Percentiles rank a stretch among this genome's conserved stretches.
phyloP scores from a whole-genome alignment of 2,329 filamentous ascomycete genomes.

The Cladosporium velox region DNA sequence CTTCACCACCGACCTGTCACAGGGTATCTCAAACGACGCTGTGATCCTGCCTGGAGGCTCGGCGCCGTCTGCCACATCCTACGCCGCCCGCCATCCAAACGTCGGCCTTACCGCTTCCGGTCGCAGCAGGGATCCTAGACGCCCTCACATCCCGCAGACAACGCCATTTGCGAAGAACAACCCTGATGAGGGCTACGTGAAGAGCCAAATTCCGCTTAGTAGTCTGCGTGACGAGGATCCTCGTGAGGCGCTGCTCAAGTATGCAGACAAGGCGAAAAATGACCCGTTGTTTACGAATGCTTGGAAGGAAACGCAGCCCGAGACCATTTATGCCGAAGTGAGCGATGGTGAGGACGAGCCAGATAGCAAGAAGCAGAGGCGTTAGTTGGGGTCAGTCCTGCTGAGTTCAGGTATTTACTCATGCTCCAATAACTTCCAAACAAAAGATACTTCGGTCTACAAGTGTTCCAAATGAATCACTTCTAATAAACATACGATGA shows the following conservation, averaged over 20 bases:
- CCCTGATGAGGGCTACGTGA: constrained; percentile 86
- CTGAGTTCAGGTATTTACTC: background rate
- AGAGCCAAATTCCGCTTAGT: constrained; percentile 83
- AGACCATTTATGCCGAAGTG: constrained; percentile 84
- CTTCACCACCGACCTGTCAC: constrained; percentile 78
- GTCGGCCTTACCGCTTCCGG: constrained; percentile 78
- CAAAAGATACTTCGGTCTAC: background rate
- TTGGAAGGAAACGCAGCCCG: constrained; percentile 88
- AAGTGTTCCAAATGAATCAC: background rate
- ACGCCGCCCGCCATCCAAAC: constrained; percentile 64
- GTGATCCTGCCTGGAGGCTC: constrained; percentile 62
- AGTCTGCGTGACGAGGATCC: constrained; percentile 96
- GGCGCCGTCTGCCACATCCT: constrained; percentile 46
- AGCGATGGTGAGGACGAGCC: constrained; percentile 81
- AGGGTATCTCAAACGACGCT: constrained; percentile 79
- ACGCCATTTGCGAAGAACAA: constrained; percentile 91
- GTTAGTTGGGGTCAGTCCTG: background rate
- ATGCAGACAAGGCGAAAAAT: constrained; percentile 88
- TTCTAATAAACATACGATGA: background rate
- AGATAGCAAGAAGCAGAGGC: constrained; percentile 59
- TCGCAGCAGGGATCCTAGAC: constrained; percentile 72
- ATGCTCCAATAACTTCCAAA: background rate
- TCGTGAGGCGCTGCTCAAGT: constrained; percentile 88
- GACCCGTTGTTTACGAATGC: constrained; percentile 94
- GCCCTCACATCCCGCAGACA: constrained; percentile 79